Percentiles rank a stretch among this genome's conserved stretches.
phyloP scores from a whole-genome alignment of 331 rosid genomes.

The Quercus phellos region DNA sequence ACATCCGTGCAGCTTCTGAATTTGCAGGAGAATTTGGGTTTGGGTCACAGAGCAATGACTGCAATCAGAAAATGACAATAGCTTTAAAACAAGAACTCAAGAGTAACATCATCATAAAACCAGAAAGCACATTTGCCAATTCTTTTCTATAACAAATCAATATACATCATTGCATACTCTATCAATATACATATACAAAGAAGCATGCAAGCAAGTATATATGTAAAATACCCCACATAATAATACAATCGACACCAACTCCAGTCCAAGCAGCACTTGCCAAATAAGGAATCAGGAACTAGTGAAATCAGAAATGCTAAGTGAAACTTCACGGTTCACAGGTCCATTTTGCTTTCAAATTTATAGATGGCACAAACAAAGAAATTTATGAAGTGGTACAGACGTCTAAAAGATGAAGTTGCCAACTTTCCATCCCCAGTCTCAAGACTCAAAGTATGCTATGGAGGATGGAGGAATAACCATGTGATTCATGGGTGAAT shows the following conservation, averaged over 20 bases:
- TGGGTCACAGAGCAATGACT: constrained; percentile 95
- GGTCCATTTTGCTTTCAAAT: not conserved
- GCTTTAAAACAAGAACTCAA: not conserved
- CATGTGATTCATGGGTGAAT: not conserved
- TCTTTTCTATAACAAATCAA: not conserved
- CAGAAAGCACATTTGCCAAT: not conserved
- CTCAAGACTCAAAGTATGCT: not conserved
- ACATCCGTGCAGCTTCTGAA: constrained; percentile 97
- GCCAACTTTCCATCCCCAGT: not conserved
- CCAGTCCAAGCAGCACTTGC: not conserved
- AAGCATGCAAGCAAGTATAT: not conserved
- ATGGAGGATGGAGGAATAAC: not conserved
- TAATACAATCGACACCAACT: not conserved
- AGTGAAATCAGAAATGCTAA: not conserved
- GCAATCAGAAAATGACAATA: constrained; percentile 29
- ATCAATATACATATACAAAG: not conserved
- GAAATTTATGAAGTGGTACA: not conserved
- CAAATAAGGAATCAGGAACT: not conserved
- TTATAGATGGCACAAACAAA: not conserved
- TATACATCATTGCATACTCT: not conserved
- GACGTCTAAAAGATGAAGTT: not conserved
- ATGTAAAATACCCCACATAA: not conserved
- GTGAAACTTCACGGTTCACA: no score
- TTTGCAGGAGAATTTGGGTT: constrained; percentile 97
- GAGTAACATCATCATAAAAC: not conserved